These are phyloP conservation scores for Trichoderma sp. DNA, from an alignment of 2,329 filamentous ascomycete genomes.

Conservation along the genomic window DNA sequence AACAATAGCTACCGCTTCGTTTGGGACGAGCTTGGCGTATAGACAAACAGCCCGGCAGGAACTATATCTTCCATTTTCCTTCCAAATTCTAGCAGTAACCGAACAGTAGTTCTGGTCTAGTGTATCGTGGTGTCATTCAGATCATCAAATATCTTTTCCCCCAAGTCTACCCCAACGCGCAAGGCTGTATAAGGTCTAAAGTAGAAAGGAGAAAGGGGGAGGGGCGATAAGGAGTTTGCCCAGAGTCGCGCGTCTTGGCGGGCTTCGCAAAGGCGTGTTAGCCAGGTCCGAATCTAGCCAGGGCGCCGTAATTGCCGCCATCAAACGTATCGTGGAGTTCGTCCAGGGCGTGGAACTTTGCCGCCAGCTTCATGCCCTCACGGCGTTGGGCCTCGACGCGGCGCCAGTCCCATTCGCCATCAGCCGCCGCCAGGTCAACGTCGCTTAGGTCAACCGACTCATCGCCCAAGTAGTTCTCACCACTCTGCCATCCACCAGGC, in stretches of 20 bases:
- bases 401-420: constrained; percentile 60
- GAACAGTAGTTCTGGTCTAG: constrained; percentile 19
- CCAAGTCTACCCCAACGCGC: constrained; percentile 8
- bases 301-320: constrained; percentile 54
- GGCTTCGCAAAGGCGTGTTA: constrained; percentile 29
- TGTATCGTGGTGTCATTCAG: constrained; percentile 22
- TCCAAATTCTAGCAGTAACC: constrained; percentile 19
- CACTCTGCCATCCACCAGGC: constrained; percentile 65
- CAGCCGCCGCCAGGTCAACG: constrained; percentile 40
- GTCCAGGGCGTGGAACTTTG: constrained; percentile 61
- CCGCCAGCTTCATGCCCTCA: constrained; percentile 57
- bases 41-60: neutral
- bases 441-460: constrained; percentile 44
- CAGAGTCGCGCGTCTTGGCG: neutral
- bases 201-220: constrained; percentile 12
- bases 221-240: neutral
- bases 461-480: constrained; percentile 47
- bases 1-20: constrained; percentile 4
- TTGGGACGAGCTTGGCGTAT: constrained; percentile 2
- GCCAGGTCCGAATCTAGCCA: constrained; percentile 53
- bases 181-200: constrained; percentile 18
- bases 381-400: constrained; percentile 58
- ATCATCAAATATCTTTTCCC: constrained; percentile 19
- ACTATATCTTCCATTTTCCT: constrained; percentile 8
- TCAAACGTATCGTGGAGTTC: constrained; percentile 56